Conservation (phyloP, 805 yeast genomes). For the Ascoidea tarda region DNA sequence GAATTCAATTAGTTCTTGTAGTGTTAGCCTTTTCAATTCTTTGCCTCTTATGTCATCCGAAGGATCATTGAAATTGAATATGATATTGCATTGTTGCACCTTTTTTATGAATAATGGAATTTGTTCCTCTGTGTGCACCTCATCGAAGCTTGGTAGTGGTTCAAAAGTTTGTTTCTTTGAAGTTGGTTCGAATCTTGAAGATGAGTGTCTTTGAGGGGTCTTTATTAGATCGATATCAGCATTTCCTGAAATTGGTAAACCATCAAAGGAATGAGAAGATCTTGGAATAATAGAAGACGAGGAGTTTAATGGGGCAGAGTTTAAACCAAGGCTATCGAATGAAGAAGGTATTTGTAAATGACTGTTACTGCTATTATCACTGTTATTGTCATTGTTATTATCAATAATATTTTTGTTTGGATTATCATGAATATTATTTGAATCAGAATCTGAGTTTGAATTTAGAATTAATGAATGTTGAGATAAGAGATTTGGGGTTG, state of each 20-base stretch:
- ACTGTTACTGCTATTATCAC: background rate
- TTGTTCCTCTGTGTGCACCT: constrained; percentile 72
- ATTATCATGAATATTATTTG: background rate
- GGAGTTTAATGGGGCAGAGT: background rate
- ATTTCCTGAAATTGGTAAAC: constrained; percentile 21
- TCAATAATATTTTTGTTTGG: background rate
- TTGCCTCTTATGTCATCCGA: constrained; percentile 85
- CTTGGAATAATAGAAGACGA: constrained; percentile 18
- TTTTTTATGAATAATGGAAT: constrained; percentile 72
- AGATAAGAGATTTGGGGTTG: background rate
- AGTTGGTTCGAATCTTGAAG: constrained; percentile 81
- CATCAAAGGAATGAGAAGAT: constrained; percentile 38
- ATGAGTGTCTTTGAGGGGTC: constrained; percentile 83
- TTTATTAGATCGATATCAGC: constrained; percentile 70
- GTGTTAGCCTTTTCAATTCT: constrained; percentile 75
- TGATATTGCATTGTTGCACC: constrained; percentile 85
- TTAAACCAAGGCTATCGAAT: background rate
- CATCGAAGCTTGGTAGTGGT: constrained; percentile 77
- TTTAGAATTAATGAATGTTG: background rate
- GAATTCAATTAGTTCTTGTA: constrained; percentile 82
- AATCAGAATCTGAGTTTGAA: background rate
- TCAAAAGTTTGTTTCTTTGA: constrained; percentile 45
- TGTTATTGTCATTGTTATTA: background rate
- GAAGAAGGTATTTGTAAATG: background rate
- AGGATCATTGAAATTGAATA: constrained; percentile 91